A percentile compares a stretch with the other conserved stretches of the same genome.
Evolutionary conservation across 2,329 filamentous ascomycete genomes (phyloP).

Genomic region (Fusarium ramigenum): DNA sequence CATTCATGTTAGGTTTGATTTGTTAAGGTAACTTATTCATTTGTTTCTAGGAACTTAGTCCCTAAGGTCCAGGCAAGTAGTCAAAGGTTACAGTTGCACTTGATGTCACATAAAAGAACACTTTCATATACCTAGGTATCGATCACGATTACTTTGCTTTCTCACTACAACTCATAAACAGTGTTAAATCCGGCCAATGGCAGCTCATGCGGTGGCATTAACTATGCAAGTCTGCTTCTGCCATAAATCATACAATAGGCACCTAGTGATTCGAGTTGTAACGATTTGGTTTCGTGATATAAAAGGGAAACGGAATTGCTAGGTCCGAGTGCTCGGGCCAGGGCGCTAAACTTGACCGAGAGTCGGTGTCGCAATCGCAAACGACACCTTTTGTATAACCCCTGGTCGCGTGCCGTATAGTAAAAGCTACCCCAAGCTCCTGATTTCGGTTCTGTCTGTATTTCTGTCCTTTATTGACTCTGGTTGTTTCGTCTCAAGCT

Average conservation of each 20-base stretch:
- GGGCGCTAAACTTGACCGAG: conserved; percentile 5
- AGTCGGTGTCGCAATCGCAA: conserved; percentile 25
- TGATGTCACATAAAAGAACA: not conserved
- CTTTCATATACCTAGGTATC: not conserved
- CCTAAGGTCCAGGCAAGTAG: not conserved
- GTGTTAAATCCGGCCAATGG: no score
- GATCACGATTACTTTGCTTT: not conserved
- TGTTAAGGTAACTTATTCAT: not conserved
- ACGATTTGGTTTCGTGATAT: not conserved
- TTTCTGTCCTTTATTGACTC: not conserved
- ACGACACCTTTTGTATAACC: conserved; percentile 16
- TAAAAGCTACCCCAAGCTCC: conserved; percentile 28
- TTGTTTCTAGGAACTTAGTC: not conserved
- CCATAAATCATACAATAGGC: not conserved
- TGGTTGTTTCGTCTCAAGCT: not conserved
- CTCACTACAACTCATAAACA: not conserved
- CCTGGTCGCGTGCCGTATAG: conserved; percentile 25
- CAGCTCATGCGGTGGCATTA: not conserved
- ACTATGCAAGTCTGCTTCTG: not conserved
- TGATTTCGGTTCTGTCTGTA: conserved; percentile 3
- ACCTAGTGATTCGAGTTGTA: not conserved
- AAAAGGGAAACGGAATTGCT: not conserved
- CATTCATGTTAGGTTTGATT: not conserved
- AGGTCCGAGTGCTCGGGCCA: conserved; percentile 17
- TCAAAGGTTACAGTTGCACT: not conserved